These are phyloP conservation scores for Sporothrix globosa DNA, from an alignment of 2,329 filamentous ascomycete species.

Conservation along the genomic window DNA sequence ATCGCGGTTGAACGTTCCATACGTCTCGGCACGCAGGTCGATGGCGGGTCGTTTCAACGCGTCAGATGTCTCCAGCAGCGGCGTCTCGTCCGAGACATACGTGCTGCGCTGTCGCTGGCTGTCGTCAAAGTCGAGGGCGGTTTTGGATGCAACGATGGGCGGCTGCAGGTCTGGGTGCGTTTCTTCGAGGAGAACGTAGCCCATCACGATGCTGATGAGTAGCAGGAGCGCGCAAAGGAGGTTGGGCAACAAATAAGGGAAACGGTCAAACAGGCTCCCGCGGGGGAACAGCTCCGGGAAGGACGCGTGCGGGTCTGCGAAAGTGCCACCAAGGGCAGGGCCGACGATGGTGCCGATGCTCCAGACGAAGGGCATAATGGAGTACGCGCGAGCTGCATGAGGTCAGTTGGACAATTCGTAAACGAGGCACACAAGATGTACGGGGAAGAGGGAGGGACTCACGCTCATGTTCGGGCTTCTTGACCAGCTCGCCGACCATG, in stretches of 20 bases:
- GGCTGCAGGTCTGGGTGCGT: slow-evolving; percentile 83
- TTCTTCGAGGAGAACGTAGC: slow-evolving; percentile 82
- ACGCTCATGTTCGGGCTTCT: slow-evolving; percentile 83
- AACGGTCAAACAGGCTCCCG: slow-evolving; percentile 71
- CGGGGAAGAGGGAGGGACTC: slow-evolving; percentile 46
- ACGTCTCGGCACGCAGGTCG: slow-evolving; percentile 75
- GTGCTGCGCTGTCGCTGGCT: slow-evolving; percentile 52
- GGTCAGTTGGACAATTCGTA: slow-evolving; percentile 33
- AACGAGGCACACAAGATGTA: neutral
- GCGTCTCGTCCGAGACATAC: slow-evolving; percentile 67
- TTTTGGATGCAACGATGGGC: neutral
- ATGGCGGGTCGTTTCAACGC: slow-evolving; percentile 72
- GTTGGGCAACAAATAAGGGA: slow-evolving; percentile 89
- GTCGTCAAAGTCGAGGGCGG: slow-evolving; percentile 1
- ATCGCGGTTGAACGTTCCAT: slow-evolving; percentile 65
- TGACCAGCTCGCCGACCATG: slow-evolving; percentile 88
- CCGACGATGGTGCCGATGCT: slow-evolving; percentile 86
- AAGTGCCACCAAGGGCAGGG: slow-evolving; percentile 82
- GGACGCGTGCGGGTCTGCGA: slow-evolving; percentile 74
- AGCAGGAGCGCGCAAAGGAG: slow-evolving; percentile 78
- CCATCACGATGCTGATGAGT: slow-evolving; percentile 74
- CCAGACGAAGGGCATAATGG: slow-evolving; percentile 95
- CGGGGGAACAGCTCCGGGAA: slow-evolving; percentile 72
- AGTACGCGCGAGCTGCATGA: slow-evolving; percentile 72
- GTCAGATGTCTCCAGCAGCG: slow-evolving; percentile 74